Evolutionary conservation across 2,329 filamentous ascomycete species (phyloP).

Genomic region (Chalaropsis ovoidea): DNA sequence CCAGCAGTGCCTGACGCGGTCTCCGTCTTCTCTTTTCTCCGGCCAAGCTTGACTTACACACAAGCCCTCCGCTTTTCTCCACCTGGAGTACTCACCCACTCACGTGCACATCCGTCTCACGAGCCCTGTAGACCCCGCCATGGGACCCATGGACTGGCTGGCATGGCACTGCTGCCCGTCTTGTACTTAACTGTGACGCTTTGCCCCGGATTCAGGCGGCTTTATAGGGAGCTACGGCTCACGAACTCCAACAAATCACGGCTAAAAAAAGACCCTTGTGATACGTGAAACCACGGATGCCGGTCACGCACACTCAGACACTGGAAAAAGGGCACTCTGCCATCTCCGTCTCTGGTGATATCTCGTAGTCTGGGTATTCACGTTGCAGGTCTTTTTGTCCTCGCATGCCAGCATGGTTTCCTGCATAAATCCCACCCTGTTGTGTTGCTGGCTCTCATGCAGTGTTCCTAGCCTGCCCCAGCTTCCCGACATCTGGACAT

Average conservation of each 20-base stretch:
- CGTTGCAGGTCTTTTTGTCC: slow-evolving; percentile 10
- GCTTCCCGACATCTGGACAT: not conserved
- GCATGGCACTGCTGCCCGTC: not conserved
- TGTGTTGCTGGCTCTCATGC: not conserved
- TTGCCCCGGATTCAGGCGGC: slow-evolving; percentile 9
- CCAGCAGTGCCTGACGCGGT: not conserved
- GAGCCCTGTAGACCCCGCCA: not conserved
- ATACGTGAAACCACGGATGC: not conserved
- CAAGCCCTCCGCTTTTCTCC: not conserved
- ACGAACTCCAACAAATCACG: not conserved
- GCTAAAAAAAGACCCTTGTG: not conserved
- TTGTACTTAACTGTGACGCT: not conserved
- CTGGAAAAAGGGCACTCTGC: no score
- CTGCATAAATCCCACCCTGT: slow-evolving; percentile 1
- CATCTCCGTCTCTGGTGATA: not conserved
- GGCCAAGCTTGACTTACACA: not conserved
- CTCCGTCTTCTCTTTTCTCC: not conserved
- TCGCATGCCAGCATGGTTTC: not conserved
- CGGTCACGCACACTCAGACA: not conserved
- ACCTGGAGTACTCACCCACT: not conserved
- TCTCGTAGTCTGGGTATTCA: not conserved
- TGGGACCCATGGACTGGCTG: not conserved
- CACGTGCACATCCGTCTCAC: not conserved
- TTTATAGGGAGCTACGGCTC: not conserved
- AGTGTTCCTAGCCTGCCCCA: not conserved